Conservation (phyloP, 768 basidiomycete genomes). For the Gelatoporia subvermispora region DNA sequence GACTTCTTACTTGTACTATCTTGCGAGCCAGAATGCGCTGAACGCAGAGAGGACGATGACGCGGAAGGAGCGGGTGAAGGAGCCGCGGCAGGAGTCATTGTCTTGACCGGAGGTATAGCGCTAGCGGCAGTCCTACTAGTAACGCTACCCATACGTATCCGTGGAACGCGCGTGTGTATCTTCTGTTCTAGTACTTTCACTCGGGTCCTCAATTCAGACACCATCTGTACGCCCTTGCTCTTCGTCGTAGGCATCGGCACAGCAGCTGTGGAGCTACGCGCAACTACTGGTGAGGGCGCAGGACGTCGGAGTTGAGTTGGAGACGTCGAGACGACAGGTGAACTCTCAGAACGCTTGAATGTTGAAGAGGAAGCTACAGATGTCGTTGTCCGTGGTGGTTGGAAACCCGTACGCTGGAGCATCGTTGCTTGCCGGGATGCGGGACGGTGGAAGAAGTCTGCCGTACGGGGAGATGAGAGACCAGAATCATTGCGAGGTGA, state of each 20-base stretch:
- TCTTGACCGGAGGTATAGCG: constrained; percentile 21
- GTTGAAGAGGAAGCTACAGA: constrained; percentile 41
- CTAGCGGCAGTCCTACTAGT: constrained; percentile 47
- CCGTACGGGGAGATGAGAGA: constrained; percentile 1
- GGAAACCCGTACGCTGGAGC: constrained; percentile 49
- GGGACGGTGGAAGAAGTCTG: constrained; percentile 6
- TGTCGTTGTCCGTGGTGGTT: constrained; percentile 33
- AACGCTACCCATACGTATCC: constrained; percentile 76
- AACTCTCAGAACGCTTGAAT: constrained; percentile 52
- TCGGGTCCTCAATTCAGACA: constrained; percentile 84
- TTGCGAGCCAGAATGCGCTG: constrained; percentile 10
- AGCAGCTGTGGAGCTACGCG: constrained; percentile 30
- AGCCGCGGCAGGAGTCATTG: constrained; percentile 11
- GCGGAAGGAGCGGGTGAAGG: constrained; percentile 13
- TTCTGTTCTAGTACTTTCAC: constrained; percentile 81
- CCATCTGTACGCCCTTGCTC: constrained; percentile 88
- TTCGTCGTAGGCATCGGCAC: constrained; percentile 46
- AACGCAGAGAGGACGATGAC: constrained; percentile 13
- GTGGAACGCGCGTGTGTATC: constrained; percentile 82
- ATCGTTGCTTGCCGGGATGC: constrained; percentile 10
- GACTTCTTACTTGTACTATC: constrained; percentile 12
- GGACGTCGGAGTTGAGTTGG: constrained; percentile 29
- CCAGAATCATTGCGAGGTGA: too few relatives aligned
- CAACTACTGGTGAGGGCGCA: constrained; percentile 27
- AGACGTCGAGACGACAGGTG: constrained; percentile 46